Conservation (phyloP, 1,139 yeast species). For the Debaryomycetaceae sp. region DNA sequence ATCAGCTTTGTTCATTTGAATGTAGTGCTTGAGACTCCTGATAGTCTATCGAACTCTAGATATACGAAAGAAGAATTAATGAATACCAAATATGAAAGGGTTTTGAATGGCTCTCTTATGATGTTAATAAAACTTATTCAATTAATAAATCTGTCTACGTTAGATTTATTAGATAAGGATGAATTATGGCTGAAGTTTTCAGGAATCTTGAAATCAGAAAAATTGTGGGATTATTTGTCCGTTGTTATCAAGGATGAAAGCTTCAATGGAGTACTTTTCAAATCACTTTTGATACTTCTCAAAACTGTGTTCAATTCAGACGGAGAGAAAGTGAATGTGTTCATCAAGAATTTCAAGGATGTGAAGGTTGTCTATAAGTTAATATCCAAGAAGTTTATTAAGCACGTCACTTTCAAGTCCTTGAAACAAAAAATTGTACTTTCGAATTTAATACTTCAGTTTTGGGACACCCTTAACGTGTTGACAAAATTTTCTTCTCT, state of each 20-base stretch:
- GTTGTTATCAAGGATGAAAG: constrained; percentile 20
- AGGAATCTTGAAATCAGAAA: constrained; percentile 35
- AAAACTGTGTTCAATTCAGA: constrained; percentile 15
- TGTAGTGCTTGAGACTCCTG: constrained; percentile 53
- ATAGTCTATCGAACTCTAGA: constrained; percentile 72
- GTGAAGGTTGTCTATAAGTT: constrained; percentile 36
- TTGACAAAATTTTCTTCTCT: constrained; percentile 32
- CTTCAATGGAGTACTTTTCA: constrained; percentile 46
- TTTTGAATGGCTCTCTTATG: constrained; percentile 49
- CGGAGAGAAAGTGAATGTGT: constrained; percentile 7
- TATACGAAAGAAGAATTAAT: constrained; percentile 68
- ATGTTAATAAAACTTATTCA: constrained; percentile 43
- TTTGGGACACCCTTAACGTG: constrained; percentile 44
- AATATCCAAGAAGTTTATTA: constrained; percentile 48
- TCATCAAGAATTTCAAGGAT: constrained; percentile 14
- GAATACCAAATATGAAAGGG: constrained; percentile 60
- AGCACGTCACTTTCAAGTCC: constrained; percentile 44
- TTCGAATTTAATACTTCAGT: constrained; percentile 43
- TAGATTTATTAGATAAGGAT: constrained; percentile 7
- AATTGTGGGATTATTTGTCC: constrained; percentile 42
- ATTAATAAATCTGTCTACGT: constrained; percentile 14
- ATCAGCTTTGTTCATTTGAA: constrained; percentile 53
- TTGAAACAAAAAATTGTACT: constrained; percentile 33
- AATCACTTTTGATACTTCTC: constrained; percentile 36
- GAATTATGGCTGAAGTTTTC: constrained; percentile 14